Conservation (phyloP, 257 asterid species). For the Osmanthus fragrans region DNA sequence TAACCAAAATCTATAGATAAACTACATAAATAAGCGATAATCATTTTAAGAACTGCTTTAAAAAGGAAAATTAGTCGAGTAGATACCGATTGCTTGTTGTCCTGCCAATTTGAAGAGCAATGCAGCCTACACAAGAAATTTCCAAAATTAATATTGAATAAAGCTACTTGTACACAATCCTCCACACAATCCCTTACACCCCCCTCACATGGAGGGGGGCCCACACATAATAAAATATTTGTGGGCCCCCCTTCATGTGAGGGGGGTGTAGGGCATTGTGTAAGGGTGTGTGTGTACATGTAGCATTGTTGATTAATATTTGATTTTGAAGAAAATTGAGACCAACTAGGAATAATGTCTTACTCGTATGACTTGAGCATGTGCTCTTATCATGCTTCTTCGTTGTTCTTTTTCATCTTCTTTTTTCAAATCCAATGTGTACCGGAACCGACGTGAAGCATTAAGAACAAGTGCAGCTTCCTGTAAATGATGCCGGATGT, state of each 20-base stretch:
- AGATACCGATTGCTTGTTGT: conserved; percentile 81
- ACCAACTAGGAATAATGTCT: conserved; percentile 10
- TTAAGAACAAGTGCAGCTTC: conserved; percentile 95
- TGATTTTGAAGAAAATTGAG: not conserved
- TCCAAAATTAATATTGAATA: conserved; percentile 25
- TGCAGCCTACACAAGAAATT: conserved; percentile 62
- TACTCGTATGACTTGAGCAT: conserved; percentile 97
- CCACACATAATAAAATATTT: too few species aligned
- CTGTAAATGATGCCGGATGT: conserved; percentile 34
- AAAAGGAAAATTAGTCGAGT: not conserved
- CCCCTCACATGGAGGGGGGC: too few species aligned
- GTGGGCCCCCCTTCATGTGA: too few species aligned
- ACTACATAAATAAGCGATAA: not conserved
- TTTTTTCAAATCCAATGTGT: conserved; percentile 79
- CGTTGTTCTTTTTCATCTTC: conserved; percentile 72
- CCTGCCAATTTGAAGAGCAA: conserved; percentile 94
- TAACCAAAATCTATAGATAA: not conserved
- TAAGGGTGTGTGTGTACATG: too few species aligned
- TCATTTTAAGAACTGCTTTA: not conserved
- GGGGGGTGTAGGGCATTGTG: too few species aligned
- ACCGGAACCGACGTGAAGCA: conserved; percentile 95
- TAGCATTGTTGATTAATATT: too few species aligned
- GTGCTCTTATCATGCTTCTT: conserved; percentile 82
- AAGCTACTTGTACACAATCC: too few species aligned
- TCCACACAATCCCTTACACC: too few species aligned